phyloP scores from a whole-genome alignment of 192 early-diverging fungal genomes.

The Cetraspora pellucida region DNA sequence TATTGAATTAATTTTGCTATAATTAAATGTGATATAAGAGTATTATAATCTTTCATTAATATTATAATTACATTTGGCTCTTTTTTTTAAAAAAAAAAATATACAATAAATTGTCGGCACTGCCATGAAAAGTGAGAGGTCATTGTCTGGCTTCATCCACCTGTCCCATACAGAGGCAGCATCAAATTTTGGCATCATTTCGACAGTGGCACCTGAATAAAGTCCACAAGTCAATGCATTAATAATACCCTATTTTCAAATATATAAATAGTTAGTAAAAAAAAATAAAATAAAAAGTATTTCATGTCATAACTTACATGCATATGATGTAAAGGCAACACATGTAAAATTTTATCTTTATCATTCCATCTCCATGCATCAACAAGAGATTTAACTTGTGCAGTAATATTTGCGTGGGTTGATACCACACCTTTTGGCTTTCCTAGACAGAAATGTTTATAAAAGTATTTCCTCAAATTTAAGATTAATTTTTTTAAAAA shows the following conservation, averaged over 20 bases:
- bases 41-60: background rate
- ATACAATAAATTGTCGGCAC: constrained; percentile 85
- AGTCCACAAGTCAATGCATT: constrained; percentile 67
- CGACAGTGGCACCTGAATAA: constrained; percentile 72
- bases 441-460: constrained; percentile 38
- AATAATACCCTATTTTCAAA: background rate
- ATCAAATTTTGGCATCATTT: constrained; percentile 76
- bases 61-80: background rate
- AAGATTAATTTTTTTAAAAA: background rate
- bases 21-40: background rate
- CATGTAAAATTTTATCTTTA: constrained; percentile 72
- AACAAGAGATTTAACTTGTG: constrained; percentile 67
- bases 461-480: constrained; percentile 35
- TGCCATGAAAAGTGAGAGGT: constrained; percentile 82
- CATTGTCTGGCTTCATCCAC: constrained; percentile 53
- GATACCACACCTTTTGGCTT: constrained; percentile 86
- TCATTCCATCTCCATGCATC: constrained; percentile 71
- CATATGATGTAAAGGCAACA: constrained; percentile 84
- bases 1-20: constrained; percentile 64
- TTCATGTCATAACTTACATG: constrained; percentile 56
- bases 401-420: constrained; percentile 65
- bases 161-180: constrained; percentile 65
- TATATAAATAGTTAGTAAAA: background rate
- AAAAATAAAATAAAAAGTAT: constrained; percentile 1
- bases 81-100: background rate